Evolutionary conservation across 192 early-diverging fungal genomes (phyloP).

Genomic region (Gonapodya sp.): DNA sequence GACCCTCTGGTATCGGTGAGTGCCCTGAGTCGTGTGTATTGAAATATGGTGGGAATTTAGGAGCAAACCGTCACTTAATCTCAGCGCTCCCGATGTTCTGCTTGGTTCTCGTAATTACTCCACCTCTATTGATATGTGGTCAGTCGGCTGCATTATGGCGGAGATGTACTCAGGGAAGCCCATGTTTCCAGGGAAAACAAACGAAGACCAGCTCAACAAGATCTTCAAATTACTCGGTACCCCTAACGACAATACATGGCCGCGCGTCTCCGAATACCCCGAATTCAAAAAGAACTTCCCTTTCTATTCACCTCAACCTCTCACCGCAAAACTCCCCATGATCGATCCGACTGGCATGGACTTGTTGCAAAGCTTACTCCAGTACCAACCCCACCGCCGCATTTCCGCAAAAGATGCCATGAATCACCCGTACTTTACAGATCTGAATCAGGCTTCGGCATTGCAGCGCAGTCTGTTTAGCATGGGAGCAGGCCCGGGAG

Average conservation of each 20-base stretch:
- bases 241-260: constrained; percentile 67
- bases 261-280: constrained; percentile 42
- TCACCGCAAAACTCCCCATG: constrained; percentile 60
- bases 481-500: constrained; percentile 2
- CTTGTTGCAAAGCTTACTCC: constrained; percentile 60
- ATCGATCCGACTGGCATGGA: constrained; percentile 65
- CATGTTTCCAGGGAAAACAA: constrained; percentile 71
- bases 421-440: constrained; percentile 49
- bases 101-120: constrained; percentile 90
- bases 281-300: constrained; percentile 65
- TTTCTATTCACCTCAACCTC: constrained; percentile 46
- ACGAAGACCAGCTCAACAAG: constrained; percentile 68
- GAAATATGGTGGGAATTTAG: no score
- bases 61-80: not conserved
- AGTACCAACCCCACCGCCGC: constrained; percentile 59
- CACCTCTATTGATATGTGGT: constrained; percentile 97
- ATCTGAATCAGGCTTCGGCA: constrained; percentile 19
- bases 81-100: constrained; percentile 29
- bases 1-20: constrained; percentile 86
- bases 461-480: not conserved
- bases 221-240: constrained; percentile 76
- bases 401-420: constrained; percentile 58
- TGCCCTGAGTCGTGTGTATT: no score
- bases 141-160: constrained; percentile 96
- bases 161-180: constrained; percentile 75